These are phyloP conservation scores for Ensete glaucum DNA, from an alignment of 176 grass and related monocot species.

Conservation along the genomic window DNA sequence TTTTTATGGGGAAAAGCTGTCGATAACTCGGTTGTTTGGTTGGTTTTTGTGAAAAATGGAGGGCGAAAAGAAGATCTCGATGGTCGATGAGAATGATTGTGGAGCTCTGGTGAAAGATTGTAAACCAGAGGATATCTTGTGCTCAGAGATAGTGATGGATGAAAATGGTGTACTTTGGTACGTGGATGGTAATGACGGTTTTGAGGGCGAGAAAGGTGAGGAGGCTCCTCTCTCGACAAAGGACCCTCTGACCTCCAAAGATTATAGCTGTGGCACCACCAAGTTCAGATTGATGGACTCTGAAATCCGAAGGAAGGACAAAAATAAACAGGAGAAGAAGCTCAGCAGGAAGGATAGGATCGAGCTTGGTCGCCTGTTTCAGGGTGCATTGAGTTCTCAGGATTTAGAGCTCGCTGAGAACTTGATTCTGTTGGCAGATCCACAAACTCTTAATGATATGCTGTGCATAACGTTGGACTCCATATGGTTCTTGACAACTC, in stretches of 20 bases:
- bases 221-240: slow-evolving; percentile 35
- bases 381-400: slow-evolving; percentile 51
- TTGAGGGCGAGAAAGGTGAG: slow-evolving; percentile 26
- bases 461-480: slow-evolving; percentile 72
- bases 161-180: slow-evolving; percentile 14
- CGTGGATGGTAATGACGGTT: neutral
- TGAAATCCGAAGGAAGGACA: slow-evolving; percentile 35
- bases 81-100: slow-evolving; percentile 18
- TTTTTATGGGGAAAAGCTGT: neutral
- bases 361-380: slow-evolving; percentile 61
- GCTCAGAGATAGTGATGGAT: slow-evolving; percentile 53
- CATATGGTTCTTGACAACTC: slow-evolving; percentile 81
- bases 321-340: slow-evolving; percentile 54
- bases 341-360: slow-evolving; percentile 62
- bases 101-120: slow-evolving; percentile 29
- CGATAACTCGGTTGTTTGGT: neutral
- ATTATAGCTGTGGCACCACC: slow-evolving; percentile 1
- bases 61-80: slow-evolving; percentile 29
- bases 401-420: slow-evolving; percentile 54
- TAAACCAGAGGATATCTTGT: slow-evolving; percentile 22
- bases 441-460: slow-evolving; percentile 71
- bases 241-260: slow-evolving; percentile 36
- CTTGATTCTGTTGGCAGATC: slow-evolving; percentile 50
- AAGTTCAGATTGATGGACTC: slow-evolving; percentile 52
- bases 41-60: slow-evolving; percentile 15